These are phyloP conservation scores for rapeseed (Brassica napus) DNA, from an alignment of 345 rosid species.

Conservation along the genomic window Da-Ae NC_063438.1:1644501-1645000, in stretches of 20 bases:
- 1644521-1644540: not conserved
- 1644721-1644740: slow-evolving; percentile 98
- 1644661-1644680: slow-evolving; percentile 45
- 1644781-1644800: slow-evolving; percentile 86
- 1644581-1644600: not conserved
- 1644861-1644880: not conserved
- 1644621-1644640: slow-evolving; percentile 27
- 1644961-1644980: not conserved
- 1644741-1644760: slow-evolving; percentile 95
- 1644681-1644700: slow-evolving; percentile 66
- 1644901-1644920: not conserved
- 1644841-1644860: slow-evolving; percentile 3
- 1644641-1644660: slow-evolving; percentile 15
- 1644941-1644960: not conserved
- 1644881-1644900: not conserved
- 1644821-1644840: not conserved
- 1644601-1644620: slow-evolving; percentile 3
- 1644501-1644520: not conserved
- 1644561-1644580: not conserved
- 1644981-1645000: not conserved
- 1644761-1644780: slow-evolving; percentile 96
- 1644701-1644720: slow-evolving; percentile 94
- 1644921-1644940: not conserved
- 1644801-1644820: not conserved
- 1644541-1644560: not conserved